phyloP scores from a whole-genome alignment of 495 filamentous ascomycete genomes.

The Patellaria atrata region DNA sequence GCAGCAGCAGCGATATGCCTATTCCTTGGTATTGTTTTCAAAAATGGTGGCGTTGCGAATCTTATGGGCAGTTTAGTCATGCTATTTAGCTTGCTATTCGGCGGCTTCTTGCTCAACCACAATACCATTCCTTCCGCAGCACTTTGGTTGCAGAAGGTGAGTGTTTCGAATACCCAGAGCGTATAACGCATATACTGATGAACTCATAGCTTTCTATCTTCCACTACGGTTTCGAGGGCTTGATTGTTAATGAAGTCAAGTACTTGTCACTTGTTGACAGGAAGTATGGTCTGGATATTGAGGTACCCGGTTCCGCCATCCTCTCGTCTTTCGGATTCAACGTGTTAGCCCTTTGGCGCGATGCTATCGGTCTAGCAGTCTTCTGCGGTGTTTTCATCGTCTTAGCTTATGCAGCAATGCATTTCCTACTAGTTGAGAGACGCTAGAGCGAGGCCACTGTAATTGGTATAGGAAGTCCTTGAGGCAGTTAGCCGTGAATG shows the following conservation, averaged over 20 bases:
- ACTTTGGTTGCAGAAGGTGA: slow-evolving; percentile 73
- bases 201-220: slow-evolving; percentile 73
- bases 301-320: slow-evolving; percentile 88
- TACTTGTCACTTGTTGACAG: slow-evolving; percentile 79
- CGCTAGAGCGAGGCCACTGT: slow-evolving; percentile 43
- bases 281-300: slow-evolving; percentile 87
- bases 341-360: slow-evolving; percentile 66
- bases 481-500: no score
- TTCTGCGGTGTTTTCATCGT: slow-evolving; percentile 76
- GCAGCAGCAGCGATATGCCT: slow-evolving; percentile 85
- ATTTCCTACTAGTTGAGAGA: slow-evolving; percentile 84
- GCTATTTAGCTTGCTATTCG: slow-evolving; percentile 93
- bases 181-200: not conserved
- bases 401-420: slow-evolving; percentile 85
- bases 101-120: slow-evolving; percentile 84
- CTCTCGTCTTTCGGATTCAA: slow-evolving; percentile 88
- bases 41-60: slow-evolving; percentile 84
- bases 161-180: slow-evolving; percentile 17
- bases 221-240: slow-evolving; percentile 92
- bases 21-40: slow-evolving; percentile 92
- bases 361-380: slow-evolving; percentile 66
- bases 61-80: slow-evolving; percentile 91
- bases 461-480: no score
- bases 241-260: slow-evolving; percentile 97
- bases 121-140: slow-evolving; percentile 74